Evolutionary conservation across 305 asterid species (phyloP).

Genomic region (Fraxinus ornus): DNA sequence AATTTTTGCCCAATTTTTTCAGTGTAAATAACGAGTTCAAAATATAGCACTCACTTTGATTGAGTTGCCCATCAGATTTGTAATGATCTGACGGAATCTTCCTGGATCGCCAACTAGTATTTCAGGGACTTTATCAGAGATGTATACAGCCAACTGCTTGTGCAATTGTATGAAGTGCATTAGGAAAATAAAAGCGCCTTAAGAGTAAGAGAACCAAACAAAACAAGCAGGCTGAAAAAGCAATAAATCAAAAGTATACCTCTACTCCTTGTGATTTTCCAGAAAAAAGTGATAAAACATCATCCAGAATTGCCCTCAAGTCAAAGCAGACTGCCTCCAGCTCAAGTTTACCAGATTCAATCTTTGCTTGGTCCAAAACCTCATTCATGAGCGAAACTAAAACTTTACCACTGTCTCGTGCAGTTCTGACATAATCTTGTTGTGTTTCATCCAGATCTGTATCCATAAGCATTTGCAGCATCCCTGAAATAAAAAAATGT

Average conservation of each 20-base stretch:
- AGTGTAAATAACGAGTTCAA: neutral
- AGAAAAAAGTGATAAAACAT: conserved; percentile 81
- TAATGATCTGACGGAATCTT: conserved; percentile 87
- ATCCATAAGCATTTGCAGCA: conserved; percentile 98
- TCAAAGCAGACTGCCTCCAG: conserved; percentile 91
- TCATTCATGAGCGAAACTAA: conserved; percentile 92
- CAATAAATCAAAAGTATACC: conserved; percentile 41
- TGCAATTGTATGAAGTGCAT: conserved; percentile 17
- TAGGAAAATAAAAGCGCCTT: conserved; percentile 15
- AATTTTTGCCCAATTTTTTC: neutral
- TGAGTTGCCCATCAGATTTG: conserved; percentile 91
- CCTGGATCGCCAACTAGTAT: conserved; percentile 92
- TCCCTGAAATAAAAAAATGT: conserved; percentile 43
- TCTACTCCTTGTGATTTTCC: conserved; percentile 92
- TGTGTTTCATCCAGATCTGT: conserved; percentile 92
- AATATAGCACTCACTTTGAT: conserved; percentile 66
- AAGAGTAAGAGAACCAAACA: neutral
- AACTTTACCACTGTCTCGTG: conserved; percentile 98
- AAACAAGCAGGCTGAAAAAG: conserved; percentile 10
- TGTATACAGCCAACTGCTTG: conserved; percentile 84
- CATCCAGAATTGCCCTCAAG: conserved; percentile 79
- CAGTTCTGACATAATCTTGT: conserved; percentile 91
- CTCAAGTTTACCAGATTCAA: conserved; percentile 97
- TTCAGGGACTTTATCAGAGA: conserved; percentile 78
- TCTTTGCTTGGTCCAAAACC: conserved; percentile 95